Conservation (phyloP, 2,329 filamentous ascomycete genomes). For the Neonectria coccinea region DNA sequence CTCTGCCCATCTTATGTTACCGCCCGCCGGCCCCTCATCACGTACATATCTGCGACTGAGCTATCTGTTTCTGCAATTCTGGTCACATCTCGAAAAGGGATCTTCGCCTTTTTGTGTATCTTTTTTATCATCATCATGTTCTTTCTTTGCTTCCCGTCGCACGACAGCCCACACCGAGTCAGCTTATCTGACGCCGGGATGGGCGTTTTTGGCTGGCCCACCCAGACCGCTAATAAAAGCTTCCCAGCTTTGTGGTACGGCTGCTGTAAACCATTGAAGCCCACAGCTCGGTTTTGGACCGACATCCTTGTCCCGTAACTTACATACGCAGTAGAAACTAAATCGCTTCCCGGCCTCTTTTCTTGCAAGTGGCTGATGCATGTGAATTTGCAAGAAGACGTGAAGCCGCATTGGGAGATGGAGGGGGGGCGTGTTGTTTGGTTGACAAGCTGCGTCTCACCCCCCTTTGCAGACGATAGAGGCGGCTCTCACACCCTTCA, state of each 20-base stretch:
- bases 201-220: slow-evolving; percentile 14
- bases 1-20: slow-evolving; percentile 5
- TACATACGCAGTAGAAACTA: background rate
- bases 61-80: slow-evolving; percentile 5
- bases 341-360: background rate
- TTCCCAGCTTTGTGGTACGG: background rate
- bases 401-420: background rate
- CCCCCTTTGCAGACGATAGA: background rate
- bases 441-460: background rate
- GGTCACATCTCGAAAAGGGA: background rate
- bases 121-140: background rate
- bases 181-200: slow-evolving; percentile 40
- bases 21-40: background rate
- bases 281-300: background rate
- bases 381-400: background rate
- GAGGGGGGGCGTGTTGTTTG: background rate
- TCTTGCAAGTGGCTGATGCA: background rate
- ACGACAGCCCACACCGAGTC: slow-evolving; percentile 37
- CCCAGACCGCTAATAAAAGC: slow-evolving; percentile 24
- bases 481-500: background rate
- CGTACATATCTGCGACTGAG: background rate
- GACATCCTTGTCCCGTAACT: background rate
- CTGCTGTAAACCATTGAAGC: background rate
- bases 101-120: background rate
- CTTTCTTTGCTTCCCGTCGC: slow-evolving; percentile 21